Evolutionary conservation across 106 monocot species (phyloP).

Genomic region (Agapanthus africanus): DNA sequence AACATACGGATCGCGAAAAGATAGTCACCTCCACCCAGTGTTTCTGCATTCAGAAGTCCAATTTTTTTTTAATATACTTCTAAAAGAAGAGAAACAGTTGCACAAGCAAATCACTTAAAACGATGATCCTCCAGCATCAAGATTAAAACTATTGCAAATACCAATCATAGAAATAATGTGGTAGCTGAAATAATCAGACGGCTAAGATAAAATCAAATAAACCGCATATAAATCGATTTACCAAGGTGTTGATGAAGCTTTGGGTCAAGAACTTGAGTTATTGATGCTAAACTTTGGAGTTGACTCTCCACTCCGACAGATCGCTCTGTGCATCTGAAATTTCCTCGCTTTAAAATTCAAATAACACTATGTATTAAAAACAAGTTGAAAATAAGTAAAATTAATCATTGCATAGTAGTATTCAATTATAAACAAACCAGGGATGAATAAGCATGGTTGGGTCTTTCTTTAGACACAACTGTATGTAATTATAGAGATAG

Average conservation of each 20-base stretch:
- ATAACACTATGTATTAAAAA: constrained; percentile 26
- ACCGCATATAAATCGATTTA: constrained; percentile 12
- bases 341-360: constrained; percentile 86
- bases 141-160: not conserved
- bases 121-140: not conserved
- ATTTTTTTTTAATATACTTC: not conserved
- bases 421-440: not conserved
- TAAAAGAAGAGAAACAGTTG: not conserved
- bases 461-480: not conserved
- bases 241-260: constrained; percentile 96
- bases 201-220: not conserved
- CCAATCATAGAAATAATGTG: not conserved
- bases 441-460: not conserved
- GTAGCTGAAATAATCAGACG: not conserved
- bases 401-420: not conserved
- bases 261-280: constrained; percentile 88
- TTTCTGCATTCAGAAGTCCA: constrained; percentile 41
- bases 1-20: constrained; percentile 97
- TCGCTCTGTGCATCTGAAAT: constrained; percentile 95
- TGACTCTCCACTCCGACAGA: constrained; percentile 88
- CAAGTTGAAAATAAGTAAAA: constrained; percentile 11
- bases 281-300: constrained; percentile 77
- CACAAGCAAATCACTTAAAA: not conserved
- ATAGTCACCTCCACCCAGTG: constrained; percentile 92
- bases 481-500: not conserved